Evolutionary conservation across 2,329 filamentous ascomycete genomes (phyloP).

Genomic region (Claviceps pazoutovae): DNA sequence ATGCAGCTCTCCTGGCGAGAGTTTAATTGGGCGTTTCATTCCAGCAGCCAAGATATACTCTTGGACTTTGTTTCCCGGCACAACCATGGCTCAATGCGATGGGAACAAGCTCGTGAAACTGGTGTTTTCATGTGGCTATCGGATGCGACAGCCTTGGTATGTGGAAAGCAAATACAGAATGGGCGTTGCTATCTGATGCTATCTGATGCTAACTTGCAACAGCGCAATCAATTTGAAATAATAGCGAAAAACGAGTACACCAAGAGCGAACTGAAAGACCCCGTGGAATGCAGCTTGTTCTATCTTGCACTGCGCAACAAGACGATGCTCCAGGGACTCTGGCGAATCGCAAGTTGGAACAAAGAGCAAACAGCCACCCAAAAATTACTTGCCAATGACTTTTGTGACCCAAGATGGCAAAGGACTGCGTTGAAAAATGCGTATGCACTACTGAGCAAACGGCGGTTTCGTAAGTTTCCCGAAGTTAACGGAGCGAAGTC

Average conservation of each 20-base stretch:
- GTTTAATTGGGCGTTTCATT: conserved; percentile 77
- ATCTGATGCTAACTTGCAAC: conserved; percentile 6
- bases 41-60: conserved; percentile 76
- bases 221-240: conserved; percentile 62
- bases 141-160: conserved; percentile 61
- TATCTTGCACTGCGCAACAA: conserved; percentile 91
- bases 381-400: conserved; percentile 77
- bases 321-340: conserved; percentile 73
- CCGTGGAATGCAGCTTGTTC: conserved; percentile 78
- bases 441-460: conserved; percentile 82
- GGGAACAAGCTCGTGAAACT: conserved; percentile 73
- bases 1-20: conserved; percentile 62
- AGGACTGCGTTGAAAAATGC: conserved; percentile 90
- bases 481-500: neutral
- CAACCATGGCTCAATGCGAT: conserved; percentile 65
- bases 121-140: conserved; percentile 93
- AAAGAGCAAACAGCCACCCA: conserved; percentile 72
- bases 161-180: conserved; percentile 15
- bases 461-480: conserved; percentile 56
- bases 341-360: conserved; percentile 88
- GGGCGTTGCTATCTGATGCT: neutral
- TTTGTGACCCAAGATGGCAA: conserved; percentile 72
- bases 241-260: conserved; percentile 90
- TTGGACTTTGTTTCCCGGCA: conserved; percentile 69
- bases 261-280: conserved; percentile 73